Conservation (phyloP, 768 basidiomycete genomes). For the Psilocybe cubensis region DNA sequence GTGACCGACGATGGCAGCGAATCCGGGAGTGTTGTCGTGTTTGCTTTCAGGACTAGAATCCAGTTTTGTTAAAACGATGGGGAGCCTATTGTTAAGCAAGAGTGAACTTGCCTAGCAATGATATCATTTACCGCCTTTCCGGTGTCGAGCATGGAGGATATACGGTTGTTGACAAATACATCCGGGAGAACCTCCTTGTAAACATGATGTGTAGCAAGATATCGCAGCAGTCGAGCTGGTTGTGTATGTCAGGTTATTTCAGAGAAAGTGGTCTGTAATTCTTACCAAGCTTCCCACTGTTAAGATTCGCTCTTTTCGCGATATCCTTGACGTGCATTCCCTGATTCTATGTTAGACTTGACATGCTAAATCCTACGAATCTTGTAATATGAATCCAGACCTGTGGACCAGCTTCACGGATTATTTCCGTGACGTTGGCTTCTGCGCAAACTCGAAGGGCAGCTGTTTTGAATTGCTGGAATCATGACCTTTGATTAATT, state of each 20-base stretch:
- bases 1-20: constrained; percentile 28
- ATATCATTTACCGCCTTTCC: constrained; percentile 20
- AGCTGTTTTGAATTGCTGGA: constrained; percentile 28
- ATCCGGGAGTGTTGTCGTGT: constrained; percentile 28
- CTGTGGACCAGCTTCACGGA: constrained; percentile 34
- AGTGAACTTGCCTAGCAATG: too few species aligned
- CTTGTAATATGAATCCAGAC: constrained; percentile 15
- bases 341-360: constrained; percentile 5
- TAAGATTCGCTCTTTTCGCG: constrained; percentile 18
- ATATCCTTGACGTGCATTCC: constrained; percentile 43
- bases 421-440: constrained; percentile 22
- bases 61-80: neutral
- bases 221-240: constrained; percentile 31
- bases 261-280: too few species aligned
- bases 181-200: constrained; percentile 39
- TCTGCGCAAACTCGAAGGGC: constrained; percentile 27
- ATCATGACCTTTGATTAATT: too few species aligned
- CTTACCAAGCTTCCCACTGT: too few species aligned
- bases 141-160: constrained; percentile 34
- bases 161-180: constrained; percentile 39
- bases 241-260: too few species aligned
- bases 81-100: neutral
- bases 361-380: neutral
- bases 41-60: constrained; percentile 27
- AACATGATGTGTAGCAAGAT: constrained; percentile 36